Base-by-base conservation (phyloP, 768 basidiomycete species). In the Coprinellus micaceus region DNA sequence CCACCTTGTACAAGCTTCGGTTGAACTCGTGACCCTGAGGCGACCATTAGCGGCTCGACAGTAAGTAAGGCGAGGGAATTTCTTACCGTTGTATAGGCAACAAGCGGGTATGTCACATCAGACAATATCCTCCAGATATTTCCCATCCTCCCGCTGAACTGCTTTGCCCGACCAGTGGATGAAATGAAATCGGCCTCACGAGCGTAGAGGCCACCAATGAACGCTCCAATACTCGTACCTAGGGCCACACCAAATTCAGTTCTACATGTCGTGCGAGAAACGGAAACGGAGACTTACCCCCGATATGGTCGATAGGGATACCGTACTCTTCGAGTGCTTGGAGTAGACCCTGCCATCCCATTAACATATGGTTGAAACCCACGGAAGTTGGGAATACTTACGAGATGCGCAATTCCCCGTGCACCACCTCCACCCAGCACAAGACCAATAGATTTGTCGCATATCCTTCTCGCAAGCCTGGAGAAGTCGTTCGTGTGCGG, bases 341-440 rank as follows among this genome's bases (percentile, higher is more conserved):
- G 54, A 99, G 82, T 58, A 94, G 82, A n/a, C 97, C 97, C 91
- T 94, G 60, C 13, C 50, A 40, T 56, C 39, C 30, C 25, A 6
- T 24, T 24, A 17, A 24, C 10, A 13, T n/a, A 25, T 52, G 54
- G 58, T 56, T 53, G 60, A 56, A 47, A 39, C 52, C 49, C 26
- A 7, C 17, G 11, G 39, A 3, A 51, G 22, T 41, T 3, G 55
- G 43, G 58, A 48, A 22, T 46, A 25, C 68, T 49, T 61, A 76
- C 71, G 50, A 77, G 64, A 69, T 77, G 75, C 17, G 75, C 71
- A 53, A 79, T 74, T 48, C 79, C 97, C 40, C 97, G 82, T 15
- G 95, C 97, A 17, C 97, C 97, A n/a, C 97, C 97, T 5, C 97
- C 97, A 19, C 97, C 97, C 1, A 99, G 81, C 6, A 98, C 94